These are phyloP conservation scores for Mycocentrospora acerina DNA, from an alignment of 2,329 filamentous ascomycete species.

Conservation along the genomic window DNA sequence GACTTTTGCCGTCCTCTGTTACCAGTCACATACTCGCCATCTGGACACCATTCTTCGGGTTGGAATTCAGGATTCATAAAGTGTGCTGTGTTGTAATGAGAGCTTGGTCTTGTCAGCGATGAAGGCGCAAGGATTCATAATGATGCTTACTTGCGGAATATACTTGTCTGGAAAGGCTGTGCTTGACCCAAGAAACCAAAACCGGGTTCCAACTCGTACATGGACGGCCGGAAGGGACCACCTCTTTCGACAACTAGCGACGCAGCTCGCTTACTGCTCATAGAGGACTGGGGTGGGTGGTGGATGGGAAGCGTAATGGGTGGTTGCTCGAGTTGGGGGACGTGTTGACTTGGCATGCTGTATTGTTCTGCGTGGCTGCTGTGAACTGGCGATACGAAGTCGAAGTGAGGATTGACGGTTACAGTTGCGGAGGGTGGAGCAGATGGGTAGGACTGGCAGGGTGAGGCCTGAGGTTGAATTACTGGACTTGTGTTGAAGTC, in stretches of 20 bases:
- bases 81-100: constrained; percentile 55
- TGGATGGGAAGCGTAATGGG: constrained; percentile 37
- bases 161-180: constrained; percentile 51
- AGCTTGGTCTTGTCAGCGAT: constrained; percentile 38
- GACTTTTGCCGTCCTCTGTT: constrained; percentile 43
- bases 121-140: not conserved
- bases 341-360: constrained; percentile 27
- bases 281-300: constrained; percentile 24
- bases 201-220: constrained; percentile 48
- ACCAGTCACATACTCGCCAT: constrained; percentile 47
- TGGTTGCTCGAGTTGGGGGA: constrained; percentile 36
- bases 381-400: constrained; percentile 36
- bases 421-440: constrained; percentile 29
- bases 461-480: constrained; percentile 33
- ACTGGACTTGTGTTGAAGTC: constrained; percentile 37
- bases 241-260: constrained; percentile 34
- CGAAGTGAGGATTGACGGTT: constrained; percentile 32
- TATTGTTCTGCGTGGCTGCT: constrained; percentile 29
- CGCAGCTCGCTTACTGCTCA: constrained; percentile 33
- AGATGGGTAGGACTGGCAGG: constrained; percentile 36
- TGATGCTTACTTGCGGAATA: constrained; percentile 50
- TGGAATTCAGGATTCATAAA: constrained; percentile 56
- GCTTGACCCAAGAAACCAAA: constrained; percentile 41
- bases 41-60: constrained; percentile 55
- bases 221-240: constrained; percentile 49